phyloP scores from a whole-genome alignment of 345 rosid genomes.

The Salix viminalis region DNA sequence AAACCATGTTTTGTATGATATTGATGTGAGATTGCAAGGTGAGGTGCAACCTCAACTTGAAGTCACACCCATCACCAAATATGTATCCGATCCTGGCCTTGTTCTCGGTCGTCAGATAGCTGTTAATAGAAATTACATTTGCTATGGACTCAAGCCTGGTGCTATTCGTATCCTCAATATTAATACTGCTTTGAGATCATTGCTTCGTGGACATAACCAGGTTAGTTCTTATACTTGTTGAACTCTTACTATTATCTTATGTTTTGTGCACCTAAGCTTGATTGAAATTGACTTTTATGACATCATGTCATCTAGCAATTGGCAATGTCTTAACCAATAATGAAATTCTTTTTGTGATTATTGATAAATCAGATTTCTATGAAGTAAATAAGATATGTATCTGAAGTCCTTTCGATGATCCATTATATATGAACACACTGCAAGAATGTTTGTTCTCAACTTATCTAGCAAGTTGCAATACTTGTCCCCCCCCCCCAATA shows the following conservation, averaged over 20 bases:
- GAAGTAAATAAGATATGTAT: background rate
- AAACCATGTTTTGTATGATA: constrained; percentile 52
- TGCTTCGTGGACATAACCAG: constrained; percentile 81
- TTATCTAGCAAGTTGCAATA: background rate
- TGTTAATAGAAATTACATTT: constrained; percentile 66
- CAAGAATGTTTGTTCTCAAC: background rate
- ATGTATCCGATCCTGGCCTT: constrained; percentile 78
- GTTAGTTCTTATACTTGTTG: constrained; percentile 24
- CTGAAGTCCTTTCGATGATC: background rate
- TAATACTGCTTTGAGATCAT: constrained; percentile 71
- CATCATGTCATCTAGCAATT: background rate
- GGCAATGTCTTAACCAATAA: background rate
- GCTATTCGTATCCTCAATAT: constrained; percentile 76
- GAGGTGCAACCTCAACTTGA: constrained; percentile 83
- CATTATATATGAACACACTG: background rate
- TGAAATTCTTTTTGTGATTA: background rate
- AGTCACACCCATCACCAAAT: constrained; percentile 87
- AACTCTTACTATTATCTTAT: background rate
- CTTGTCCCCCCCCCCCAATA: background rate
- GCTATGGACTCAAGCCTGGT: constrained; percentile 85
- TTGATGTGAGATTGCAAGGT: constrained; percentile 54
- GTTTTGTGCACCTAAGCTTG: background rate
- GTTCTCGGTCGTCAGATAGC: constrained; percentile 82
- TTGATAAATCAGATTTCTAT: background rate
- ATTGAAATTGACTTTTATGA: background rate